Base-by-base conservation (phyloP, 2,329 filamentous ascomycete species). In the Diaporthe citri region DNA sequence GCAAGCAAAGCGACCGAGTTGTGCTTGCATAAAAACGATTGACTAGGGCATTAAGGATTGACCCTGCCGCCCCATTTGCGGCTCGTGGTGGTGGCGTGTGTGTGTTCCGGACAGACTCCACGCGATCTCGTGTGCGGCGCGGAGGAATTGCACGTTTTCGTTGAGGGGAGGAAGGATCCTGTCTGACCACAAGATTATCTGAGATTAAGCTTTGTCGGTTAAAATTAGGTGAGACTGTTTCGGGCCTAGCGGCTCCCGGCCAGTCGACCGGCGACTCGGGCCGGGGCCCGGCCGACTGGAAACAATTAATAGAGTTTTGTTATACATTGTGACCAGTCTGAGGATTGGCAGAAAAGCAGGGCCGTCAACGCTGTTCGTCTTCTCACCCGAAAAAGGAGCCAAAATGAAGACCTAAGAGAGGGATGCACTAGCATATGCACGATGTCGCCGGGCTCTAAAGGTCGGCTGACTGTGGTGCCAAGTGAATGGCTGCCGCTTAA, bases 221-320 rank as follows among this genome's bases (percentile, higher is more conserved):
- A 69, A 64, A 69, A 69, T 69, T 69, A 69, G 64, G 13, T 67
- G 62, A 69, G 46, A 69, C 64, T 69, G 64, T 69, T 69, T 69
- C 46, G n/a, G 64, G 64, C 46, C 64, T 69, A 69, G 64, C 34
- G 46, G 43, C 64, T 39, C 31, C 20, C 22, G 46, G 46, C 64
- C 64, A 8, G 7, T 10, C 6, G 34, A 51, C 46, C 31, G 62
- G 62, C 28, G 46, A n/a, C 15, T 28, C 64, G 64, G 64, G 64
- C 43, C 64, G 64, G 6, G 15, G 10, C 64, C 64, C 64, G 64
- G 8, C 34, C 64, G 34, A 39, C 12, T 67, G 46, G 64, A 69
- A 55, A 52, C 46, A 28, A 28, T 36, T 52, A 20, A 39, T 36
- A 20, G 10, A 39, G 36, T 39, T 39, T 39, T 39, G 12, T 4